Percentiles rank a stretch among this genome's conserved stretches.
Evolutionary conservation across 1,284 basidiomycete species (phyloP).

Genomic region (Fomes fomentarius): DNA sequence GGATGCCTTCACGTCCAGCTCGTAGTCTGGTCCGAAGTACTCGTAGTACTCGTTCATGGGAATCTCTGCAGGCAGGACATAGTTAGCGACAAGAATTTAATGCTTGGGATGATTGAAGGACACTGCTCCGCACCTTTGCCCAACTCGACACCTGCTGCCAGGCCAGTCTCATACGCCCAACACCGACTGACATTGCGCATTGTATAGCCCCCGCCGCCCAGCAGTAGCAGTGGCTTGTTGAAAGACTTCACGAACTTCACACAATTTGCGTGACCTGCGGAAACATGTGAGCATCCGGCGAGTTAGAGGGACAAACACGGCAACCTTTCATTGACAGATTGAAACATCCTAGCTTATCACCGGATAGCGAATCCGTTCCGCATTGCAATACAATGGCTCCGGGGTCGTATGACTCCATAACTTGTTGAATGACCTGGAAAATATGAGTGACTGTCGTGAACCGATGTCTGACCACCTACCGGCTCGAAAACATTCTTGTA

Average conservation of each 20-base stretch:
- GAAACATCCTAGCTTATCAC: conserved; percentile 95
- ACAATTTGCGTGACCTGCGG: conserved; percentile 90
- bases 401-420: conserved; percentile 96
- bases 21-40: conserved; percentile 98
- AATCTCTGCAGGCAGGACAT: conserved; percentile 62
- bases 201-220: conserved; percentile 98
- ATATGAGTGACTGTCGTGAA: not conserved
- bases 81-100: not conserved
- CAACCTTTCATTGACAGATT: conserved; percentile 96
- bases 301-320: conserved; percentile 6
- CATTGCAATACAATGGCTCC: conserved; percentile 98
- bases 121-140: conserved; percentile 78
- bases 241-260: conserved; percentile 98
- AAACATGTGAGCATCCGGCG: not conserved
- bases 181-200: conserved; percentile 97
- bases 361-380: conserved; percentile 97
- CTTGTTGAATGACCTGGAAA: conserved; percentile 84
- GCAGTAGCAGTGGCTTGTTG: conserved; percentile 88
- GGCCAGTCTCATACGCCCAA: conserved; percentile 98
- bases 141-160: conserved; percentile 95
- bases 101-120: not conserved
- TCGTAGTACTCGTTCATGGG: conserved; percentile 99
- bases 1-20: conserved; percentile 94
- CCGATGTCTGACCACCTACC: conserved; percentile 52
- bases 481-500: conserved; percentile 97